Percentiles rank a stretch among this genome's conserved stretches.
Conservation (phyloP, 495 filamentous ascomycete species). For the Collariella sp. region DNA sequence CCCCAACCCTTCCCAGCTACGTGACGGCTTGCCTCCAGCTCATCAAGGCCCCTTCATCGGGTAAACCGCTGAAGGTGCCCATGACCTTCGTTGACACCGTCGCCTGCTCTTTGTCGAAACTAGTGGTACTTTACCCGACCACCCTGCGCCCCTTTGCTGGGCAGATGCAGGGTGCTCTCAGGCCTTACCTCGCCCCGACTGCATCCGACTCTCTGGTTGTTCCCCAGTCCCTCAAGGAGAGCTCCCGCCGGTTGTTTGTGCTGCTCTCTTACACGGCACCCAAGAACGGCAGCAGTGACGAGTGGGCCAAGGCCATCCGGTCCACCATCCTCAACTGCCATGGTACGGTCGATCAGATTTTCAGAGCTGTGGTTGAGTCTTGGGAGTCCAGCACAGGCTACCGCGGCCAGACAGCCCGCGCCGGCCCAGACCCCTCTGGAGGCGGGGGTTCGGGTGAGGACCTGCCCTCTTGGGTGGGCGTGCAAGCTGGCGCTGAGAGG, state of each 20-base stretch:
- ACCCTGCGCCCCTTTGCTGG: constrained; percentile 64
- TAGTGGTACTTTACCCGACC: constrained; percentile 70
- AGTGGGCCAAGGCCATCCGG: constrained; percentile 61
- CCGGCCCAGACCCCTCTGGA: constrained; percentile 35
- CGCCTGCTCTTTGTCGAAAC: constrained; percentile 46
- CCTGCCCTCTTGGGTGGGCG: constrained; percentile 60
- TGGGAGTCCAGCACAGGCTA: constrained; percentile 56
- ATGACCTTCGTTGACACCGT: constrained; percentile 51
- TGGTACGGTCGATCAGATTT: constrained; percentile 60
- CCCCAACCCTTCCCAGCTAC: constrained; percentile 67
- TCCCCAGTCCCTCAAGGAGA: constrained; percentile 41
- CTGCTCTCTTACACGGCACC: constrained; percentile 65
- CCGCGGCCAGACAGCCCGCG: constrained; percentile 22
- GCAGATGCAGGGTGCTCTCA: constrained; percentile 55
- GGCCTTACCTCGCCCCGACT: constrained; percentile 50
- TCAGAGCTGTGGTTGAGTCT: constrained; percentile 66
- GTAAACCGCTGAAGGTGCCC: constrained; percentile 31
- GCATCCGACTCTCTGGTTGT: constrained; percentile 36
- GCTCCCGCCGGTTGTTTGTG: constrained; percentile 52
- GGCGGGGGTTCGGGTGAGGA: constrained; percentile 38
- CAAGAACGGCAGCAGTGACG: constrained; percentile 60
- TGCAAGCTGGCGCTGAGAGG: constrained; percentile 61
- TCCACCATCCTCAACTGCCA: constrained; percentile 53
- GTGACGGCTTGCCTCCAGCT: constrained; percentile 63
- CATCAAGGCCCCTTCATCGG: constrained; percentile 41